A percentile compares a stretch with the other conserved stretches of the same genome.
These are phyloP conservation scores for Talaromyces proteolyticus DNA, from an alignment of 495 filamentous ascomycete species.

Conservation along the genomic window DNA sequence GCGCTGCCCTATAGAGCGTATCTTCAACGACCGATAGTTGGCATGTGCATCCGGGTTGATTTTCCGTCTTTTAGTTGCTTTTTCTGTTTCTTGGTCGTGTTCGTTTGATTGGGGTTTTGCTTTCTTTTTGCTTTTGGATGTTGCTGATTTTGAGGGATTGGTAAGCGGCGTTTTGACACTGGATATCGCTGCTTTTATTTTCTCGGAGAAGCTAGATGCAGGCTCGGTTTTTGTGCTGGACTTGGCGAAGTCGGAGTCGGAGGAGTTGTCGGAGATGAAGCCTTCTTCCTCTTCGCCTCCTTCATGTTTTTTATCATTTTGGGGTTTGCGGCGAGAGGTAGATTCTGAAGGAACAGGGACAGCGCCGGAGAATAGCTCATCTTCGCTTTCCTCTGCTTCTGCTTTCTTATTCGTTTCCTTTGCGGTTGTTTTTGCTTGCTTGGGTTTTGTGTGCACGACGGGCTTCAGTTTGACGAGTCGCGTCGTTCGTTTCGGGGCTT, in stretches of 20 bases:
- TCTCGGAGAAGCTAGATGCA: slow-evolving; percentile 33
- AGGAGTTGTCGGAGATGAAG: slow-evolving; percentile 19
- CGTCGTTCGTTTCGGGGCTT: slow-evolving; percentile 12
- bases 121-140: slow-evolving; percentile 23
- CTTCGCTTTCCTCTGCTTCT: slow-evolving; percentile 20
- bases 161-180: slow-evolving; percentile 18
- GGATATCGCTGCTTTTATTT: slow-evolving; percentile 37
- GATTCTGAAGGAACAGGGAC: slow-evolving; percentile 14
- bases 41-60: slow-evolving; percentile 63
- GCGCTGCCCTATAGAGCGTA: slow-evolving; percentile 3
- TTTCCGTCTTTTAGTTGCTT: slow-evolving; percentile 58
- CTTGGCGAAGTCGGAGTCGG: slow-evolving; percentile 24
- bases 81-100: slow-evolving; percentile 32
- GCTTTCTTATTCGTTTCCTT: slow-evolving; percentile 20
- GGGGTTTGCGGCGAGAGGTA: slow-evolving; percentile 14
- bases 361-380: slow-evolving; percentile 23
- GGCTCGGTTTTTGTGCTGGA: slow-evolving; percentile 14
- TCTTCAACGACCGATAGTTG: slow-evolving; percentile 12
- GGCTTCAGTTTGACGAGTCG: slow-evolving; percentile 52
- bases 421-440: slow-evolving; percentile 17
- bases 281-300: slow-evolving; percentile 5
- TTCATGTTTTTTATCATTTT: neutral
- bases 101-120: slow-evolving; percentile 18
- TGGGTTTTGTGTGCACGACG: slow-evolving; percentile 31
- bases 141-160: slow-evolving; percentile 23